Evolutionary conservation across 2,329 filamentous ascomycete genomes (phyloP), one percentile per base, ranked within the genome.

Genomic region (Apiospora pterosperma): DNA sequence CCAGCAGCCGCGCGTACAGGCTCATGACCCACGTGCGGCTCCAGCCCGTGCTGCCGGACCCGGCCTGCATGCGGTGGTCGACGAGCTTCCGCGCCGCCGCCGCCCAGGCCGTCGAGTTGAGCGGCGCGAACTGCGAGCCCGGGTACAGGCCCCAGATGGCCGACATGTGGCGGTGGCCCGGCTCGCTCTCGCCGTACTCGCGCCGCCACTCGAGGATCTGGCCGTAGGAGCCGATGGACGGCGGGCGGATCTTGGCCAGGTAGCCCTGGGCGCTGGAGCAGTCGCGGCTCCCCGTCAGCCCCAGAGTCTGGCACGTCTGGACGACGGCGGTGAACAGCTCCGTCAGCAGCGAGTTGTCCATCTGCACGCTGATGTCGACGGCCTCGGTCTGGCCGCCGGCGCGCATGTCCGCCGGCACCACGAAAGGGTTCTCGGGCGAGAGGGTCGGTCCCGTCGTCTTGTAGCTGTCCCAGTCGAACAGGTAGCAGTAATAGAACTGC

Each of bases 11-110:
- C 36, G 81, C 81, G 63, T 80, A 81, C 59, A 81, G 73, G 59
- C 79, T 81, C 62, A 82, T 76, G 1, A 79, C 70, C 81, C 82
- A 84, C 7, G 80, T 80, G 14, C 81, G 77, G 34, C 78, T 80
- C 82, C 82, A 84, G 1, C 81, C 81, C 0, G 81, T 78, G 55
- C 75, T 76, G 10, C 69, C 69, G 1, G 62, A 62, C 8, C 69
- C 69, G 34, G 39, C 38, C 6, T 38, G 44, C 19, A 71, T 67
- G n/a, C 69, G 67, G 25, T 62, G 31, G 11, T 67, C 63, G n/a
- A 70, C 55, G 4, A 71, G 38, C 23, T 61, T 63, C 4, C 61
- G 52, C 12, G 69, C 64, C 21, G 69, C 70, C 5, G 61, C 62
- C 1, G 65, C 66, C 6, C 64, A 44, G 10, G 62, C 64, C 16